Evolutionary conservation across 2,329 filamentous ascomycete genomes (phyloP), one percentile per base, ranked within the genome.

Genomic region (Huntiella savannae): DNA sequence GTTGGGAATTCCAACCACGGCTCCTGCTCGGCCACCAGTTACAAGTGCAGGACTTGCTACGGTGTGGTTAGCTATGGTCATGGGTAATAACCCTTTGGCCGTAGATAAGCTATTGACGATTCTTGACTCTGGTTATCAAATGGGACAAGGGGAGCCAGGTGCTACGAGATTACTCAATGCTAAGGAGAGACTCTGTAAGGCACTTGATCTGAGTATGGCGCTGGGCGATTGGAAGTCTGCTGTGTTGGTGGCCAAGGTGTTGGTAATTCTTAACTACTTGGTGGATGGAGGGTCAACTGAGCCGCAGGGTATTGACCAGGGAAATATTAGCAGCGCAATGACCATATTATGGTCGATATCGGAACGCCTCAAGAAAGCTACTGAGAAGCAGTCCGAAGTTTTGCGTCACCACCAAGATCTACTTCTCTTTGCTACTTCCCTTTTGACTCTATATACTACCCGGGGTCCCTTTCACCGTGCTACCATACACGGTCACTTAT

Each of bases 241-340:
- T 2, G 59, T 67, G 2, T 57, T 71, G 1, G 71, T 71, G 53
- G 70, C 72, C 0, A 75, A 85, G 51, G 71, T 76, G 36, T 61
- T 79, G 8, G 69, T 74, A 1, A 60, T 93, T 3, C 62, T 87
- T 3, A 63, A 69, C 4, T 94, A 93, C 39, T 61, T 91, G 7
- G 68, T 69, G 0, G 58, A 56, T 3, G 55, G 55, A 2, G 60
- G 59, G 5, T 58, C 57, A 22, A 60, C 55, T 1, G 69, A 73
- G 49, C 63, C 69, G 1, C 59, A 58, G 6, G 68, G 66, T 1
- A 53, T 51, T 1, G 54, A 55, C 0, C 75, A 78, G 54, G 75
- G 75, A 46, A 69, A 73, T 53, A 70, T 79, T 33, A 60, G 63
- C 5, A 62, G 67, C n/a, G 67, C 65, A 33, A 66, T 70, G 53